Conservation (phyloP, 1,139 yeast genomes). For the Kodamaea ohmeri region DNA sequence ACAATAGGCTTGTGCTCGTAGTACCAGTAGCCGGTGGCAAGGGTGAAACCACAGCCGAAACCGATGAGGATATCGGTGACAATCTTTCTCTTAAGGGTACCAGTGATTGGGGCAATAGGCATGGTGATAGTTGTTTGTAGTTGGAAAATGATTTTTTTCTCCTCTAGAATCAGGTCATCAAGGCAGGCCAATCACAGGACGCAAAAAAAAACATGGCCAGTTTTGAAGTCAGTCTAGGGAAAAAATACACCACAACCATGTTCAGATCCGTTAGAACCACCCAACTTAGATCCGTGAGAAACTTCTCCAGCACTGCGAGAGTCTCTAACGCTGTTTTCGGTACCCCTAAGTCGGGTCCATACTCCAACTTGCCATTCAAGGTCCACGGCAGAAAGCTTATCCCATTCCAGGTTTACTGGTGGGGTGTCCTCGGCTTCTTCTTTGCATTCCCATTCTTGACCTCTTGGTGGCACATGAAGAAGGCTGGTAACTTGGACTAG, state of each 20-base stretch:
- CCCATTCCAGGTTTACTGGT: conserved; percentile 79
- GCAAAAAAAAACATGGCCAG: conserved; percentile 6
- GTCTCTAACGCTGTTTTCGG: conserved; percentile 35
- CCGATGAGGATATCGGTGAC: conserved; percentile 78
- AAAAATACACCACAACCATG: conserved; percentile 13
- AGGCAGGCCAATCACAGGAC: conserved; percentile 14
- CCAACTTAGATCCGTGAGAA: conserved; percentile 35
- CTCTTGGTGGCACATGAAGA: conserved; percentile 67
- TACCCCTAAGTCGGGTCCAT: conserved; percentile 71
- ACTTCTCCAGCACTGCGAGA: conserved; percentile 40
- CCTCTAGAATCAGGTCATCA: conserved; percentile 21
- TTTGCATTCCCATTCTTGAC: conserved; percentile 67
- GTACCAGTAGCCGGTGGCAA: conserved; percentile 66
- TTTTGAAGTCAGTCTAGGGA: conserved; percentile 1
- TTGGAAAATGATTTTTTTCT: conserved; percentile 7
- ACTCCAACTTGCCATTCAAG: conserved; percentile 90
- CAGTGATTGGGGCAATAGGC: conserved; percentile 91
- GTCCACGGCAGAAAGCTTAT: conserved; percentile 81
- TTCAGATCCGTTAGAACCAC: conserved; percentile 16
- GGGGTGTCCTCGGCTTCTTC: conserved; percentile 68
- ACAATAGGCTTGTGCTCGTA: conserved; percentile 74
- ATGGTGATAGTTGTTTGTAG: conserved; percentile 32
- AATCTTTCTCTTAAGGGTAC: conserved; percentile 79
- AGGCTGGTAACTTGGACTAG: conserved; percentile 56
- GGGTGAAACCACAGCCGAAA: conserved; percentile 42